These are phyloP conservation scores for Pseudoturritis turrita DNA, from an alignment of 345 rosid species.

Conservation along the genomic window DNA sequence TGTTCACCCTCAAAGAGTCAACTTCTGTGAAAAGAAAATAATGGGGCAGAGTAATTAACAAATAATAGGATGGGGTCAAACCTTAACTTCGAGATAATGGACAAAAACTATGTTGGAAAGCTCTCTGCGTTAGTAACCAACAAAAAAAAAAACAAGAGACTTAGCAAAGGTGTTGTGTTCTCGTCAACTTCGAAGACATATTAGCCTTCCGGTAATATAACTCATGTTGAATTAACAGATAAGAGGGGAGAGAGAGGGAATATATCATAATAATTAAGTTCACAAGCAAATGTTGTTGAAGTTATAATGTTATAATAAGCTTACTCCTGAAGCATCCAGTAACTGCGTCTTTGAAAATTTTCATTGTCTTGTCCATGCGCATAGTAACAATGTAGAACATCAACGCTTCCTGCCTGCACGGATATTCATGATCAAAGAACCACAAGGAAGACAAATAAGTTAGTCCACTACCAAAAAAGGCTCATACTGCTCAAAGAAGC, in stretches of 20 bases:
- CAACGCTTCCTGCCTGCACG: slow-evolving; percentile 80
- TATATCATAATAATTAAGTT: not conserved
- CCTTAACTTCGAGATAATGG: slow-evolving; percentile 92
- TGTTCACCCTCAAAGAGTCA: not conserved
- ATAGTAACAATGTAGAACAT: slow-evolving; percentile 94
- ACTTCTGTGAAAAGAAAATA: not conserved
- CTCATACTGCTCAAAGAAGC: not conserved
- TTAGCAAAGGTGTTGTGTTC: not conserved
- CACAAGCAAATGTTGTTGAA: not conserved
- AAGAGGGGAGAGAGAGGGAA: not conserved
- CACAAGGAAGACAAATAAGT: no score
- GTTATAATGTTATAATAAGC: slow-evolving; percentile 25
- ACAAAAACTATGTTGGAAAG: slow-evolving; percentile 83
- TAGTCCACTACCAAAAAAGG: no score
- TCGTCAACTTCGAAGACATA: not conserved
- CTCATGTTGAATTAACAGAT: not conserved
- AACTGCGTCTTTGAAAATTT: slow-evolving; percentile 89
- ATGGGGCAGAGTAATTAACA: not conserved
- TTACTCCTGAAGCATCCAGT: slow-evolving; percentile 99
- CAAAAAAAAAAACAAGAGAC: slow-evolving; percentile 8
- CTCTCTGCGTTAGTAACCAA: slow-evolving; percentile 53
- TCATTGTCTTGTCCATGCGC: slow-evolving; percentile 92
- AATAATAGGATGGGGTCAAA: slow-evolving; percentile 21
- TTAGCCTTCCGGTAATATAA: not conserved
- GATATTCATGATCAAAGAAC: not conserved